Conservation (phyloP, 2,329 filamentous ascomycete genomes). For the Alternaria sp. region DNA sequence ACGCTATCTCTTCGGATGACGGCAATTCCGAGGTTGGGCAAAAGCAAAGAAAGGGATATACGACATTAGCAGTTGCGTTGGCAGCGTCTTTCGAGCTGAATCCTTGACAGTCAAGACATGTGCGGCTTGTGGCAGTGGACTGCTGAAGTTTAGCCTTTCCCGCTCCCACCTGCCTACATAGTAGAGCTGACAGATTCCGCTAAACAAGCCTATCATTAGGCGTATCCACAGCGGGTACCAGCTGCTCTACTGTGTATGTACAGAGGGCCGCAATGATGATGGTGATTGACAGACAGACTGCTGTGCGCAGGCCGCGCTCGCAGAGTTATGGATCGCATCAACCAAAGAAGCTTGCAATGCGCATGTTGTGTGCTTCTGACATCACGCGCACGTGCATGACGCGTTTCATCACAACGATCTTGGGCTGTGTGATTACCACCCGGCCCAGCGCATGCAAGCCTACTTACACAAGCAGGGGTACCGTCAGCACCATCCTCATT, state of each 20-base stretch:
- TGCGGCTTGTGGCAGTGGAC: not conserved
- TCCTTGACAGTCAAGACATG: not conserved
- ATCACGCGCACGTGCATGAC: conserved; percentile 42
- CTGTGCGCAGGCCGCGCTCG: conserved; percentile 1
- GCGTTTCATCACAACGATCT: conserved; percentile 26
- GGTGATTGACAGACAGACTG: conserved; percentile 3
- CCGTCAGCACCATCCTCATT: conserved; percentile 19
- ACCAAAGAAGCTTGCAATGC: not conserved
- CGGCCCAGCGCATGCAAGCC: conserved; percentile 20
- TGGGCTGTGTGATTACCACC: conserved; percentile 20
- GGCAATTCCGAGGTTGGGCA: conserved; percentile 1
- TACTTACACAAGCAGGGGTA: conserved; percentile 21
- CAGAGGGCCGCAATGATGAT: not conserved
- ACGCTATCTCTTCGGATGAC: conserved; percentile 8
- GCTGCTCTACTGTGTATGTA: conserved; percentile 1
- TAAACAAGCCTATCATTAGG: conserved; percentile 25
- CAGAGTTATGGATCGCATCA: not conserved
- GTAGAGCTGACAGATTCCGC: conserved; percentile 20
- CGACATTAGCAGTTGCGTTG: not conserved
- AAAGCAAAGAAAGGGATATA: conserved; percentile 4
- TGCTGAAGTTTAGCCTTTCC: conserved; percentile 9
- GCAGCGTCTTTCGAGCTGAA: not conserved
- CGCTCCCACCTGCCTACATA: conserved; percentile 13
- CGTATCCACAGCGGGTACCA: conserved; percentile 19
- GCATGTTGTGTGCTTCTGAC: conserved; percentile 24